Evolutionary conservation across 306 rosid species (phyloP).

Genomic region (Carpinus viminea): DNA sequence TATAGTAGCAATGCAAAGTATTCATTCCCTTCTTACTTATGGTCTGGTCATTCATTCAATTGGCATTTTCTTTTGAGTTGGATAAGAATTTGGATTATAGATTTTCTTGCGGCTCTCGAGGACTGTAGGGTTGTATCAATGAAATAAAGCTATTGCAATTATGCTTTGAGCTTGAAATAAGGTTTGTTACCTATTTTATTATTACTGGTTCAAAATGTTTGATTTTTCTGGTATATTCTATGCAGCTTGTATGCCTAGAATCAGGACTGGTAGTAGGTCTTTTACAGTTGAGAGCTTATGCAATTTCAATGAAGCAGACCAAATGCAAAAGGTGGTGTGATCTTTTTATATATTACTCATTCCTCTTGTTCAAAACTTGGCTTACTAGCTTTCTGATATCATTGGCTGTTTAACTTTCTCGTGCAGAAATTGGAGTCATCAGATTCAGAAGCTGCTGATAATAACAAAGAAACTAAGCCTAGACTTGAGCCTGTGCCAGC

Average conservation of each 20-base stretch:
- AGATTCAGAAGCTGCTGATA: constrained; percentile 27
- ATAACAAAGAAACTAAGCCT: constrained; percentile 25
- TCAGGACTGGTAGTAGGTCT: constrained; percentile 83
- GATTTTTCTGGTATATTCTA: constrained; percentile 22
- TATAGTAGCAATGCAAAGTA: not conserved
- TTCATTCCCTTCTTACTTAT: not conserved
- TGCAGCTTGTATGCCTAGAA: constrained; percentile 93
- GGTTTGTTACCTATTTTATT: not conserved
- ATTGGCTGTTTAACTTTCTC: constrained; percentile 14
- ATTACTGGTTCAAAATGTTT: not conserved
- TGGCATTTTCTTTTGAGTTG: not conserved
- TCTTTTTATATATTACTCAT: constrained; percentile 1
- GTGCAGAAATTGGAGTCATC: constrained; percentile 49
- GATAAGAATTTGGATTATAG: constrained; percentile 21
- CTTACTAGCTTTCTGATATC: constrained; percentile 1
- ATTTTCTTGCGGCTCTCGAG: too few species aligned
- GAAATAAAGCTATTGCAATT: not conserved
- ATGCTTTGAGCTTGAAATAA: not conserved
- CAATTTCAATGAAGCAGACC: constrained; percentile 73
- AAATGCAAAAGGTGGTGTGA: constrained; percentile 55
- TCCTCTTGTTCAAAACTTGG: not conserved
- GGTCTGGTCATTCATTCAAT: too few species aligned
- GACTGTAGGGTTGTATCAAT: too few species aligned
- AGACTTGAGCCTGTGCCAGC: constrained; percentile 26
- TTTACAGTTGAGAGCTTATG: constrained; percentile 70